Evolutionary conservation across 1,284 basidiomycete species (phyloP).

Genomic region (Ceratobasidium papillatum): DNA sequence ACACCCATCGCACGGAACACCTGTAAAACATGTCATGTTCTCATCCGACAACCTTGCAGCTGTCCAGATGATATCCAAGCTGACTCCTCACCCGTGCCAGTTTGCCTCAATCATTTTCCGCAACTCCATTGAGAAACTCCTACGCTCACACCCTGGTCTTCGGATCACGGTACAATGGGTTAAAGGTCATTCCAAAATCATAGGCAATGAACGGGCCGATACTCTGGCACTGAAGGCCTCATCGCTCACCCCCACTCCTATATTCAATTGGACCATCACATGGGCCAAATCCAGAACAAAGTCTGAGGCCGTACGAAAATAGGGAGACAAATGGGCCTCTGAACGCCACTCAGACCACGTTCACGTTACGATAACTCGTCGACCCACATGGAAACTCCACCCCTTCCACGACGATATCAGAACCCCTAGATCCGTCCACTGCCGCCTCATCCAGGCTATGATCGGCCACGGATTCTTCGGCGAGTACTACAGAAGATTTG

Average conservation of each 20-base stretch:
- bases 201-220: not conserved
- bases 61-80: not conserved
- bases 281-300: too few species aligned
- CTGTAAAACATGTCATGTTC: not conserved
- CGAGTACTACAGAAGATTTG: not conserved
- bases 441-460: not conserved
- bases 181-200: not conserved
- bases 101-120: not conserved
- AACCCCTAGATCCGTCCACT: not conserved
- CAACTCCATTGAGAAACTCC: not conserved
- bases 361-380: not conserved
- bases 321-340: too few species aligned
- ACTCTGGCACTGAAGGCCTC: too few species aligned
- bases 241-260: too few species aligned
- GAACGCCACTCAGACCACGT: not conserved
- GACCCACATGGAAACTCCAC: not conserved
- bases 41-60: not conserved
- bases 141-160: not conserved
- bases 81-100: not conserved
- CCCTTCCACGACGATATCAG: not conserved
- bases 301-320: too few species aligned
- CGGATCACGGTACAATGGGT: slow-evolving; percentile 36
- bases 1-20: not conserved
- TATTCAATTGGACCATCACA: too few species aligned
- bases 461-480: slow-evolving; percentile 2